phyloP scores from a whole-genome alignment of 495 filamentous ascomycete species.

The Achaetomiella virescens region DNA sequence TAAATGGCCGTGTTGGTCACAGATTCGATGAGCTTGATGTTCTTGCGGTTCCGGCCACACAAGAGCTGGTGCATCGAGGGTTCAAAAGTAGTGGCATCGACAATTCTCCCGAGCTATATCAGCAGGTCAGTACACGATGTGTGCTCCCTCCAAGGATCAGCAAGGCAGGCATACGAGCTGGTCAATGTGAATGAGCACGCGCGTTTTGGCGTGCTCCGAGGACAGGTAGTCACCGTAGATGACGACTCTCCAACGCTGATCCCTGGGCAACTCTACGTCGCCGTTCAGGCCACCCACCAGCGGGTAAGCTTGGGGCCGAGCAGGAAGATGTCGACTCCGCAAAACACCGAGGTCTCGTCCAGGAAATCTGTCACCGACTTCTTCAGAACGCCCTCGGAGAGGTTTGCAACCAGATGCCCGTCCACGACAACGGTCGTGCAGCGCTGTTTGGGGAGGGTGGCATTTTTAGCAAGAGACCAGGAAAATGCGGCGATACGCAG shows the following conservation, averaged over 20 bases:
- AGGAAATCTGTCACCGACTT: slow-evolving; percentile 70
- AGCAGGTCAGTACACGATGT: slow-evolving; percentile 12
- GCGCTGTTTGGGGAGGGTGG: slow-evolving; percentile 51
- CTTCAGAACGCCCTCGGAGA: slow-evolving; percentile 58
- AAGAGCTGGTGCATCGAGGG: slow-evolving; percentile 81
- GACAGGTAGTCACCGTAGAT: slow-evolving; percentile 96
- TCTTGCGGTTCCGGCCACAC: slow-evolving; percentile 86
- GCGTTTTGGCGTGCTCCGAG: slow-evolving; percentile 92
- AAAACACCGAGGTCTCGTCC: slow-evolving; percentile 73
- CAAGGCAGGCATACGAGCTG: slow-evolving; percentile 64
- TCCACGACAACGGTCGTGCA: slow-evolving; percentile 91
- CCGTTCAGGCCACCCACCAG: slow-evolving; percentile 58
- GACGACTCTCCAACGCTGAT: slow-evolving; percentile 79
- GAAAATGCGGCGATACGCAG: background rate
- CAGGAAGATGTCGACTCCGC: slow-evolving; percentile 93
- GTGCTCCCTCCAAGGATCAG: slow-evolving; percentile 3
- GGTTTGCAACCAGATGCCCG: slow-evolving; percentile 75
- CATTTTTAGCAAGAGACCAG: slow-evolving; percentile 16
- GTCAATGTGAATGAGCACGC: slow-evolving; percentile 94
- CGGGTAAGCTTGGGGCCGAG: slow-evolving; percentile 69
- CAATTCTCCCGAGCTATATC: slow-evolving; percentile 73
- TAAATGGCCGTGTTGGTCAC: slow-evolving; percentile 93
- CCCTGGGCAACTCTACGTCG: slow-evolving; percentile 47
- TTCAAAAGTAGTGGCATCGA: slow-evolving; percentile 78
- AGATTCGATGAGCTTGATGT: slow-evolving; percentile 95